Evolutionary conservation across 176 grass and related monocot species (phyloP), one percentile per base, ranked within the genome.

Genomic region (Paspalum vaginatum): DNA sequence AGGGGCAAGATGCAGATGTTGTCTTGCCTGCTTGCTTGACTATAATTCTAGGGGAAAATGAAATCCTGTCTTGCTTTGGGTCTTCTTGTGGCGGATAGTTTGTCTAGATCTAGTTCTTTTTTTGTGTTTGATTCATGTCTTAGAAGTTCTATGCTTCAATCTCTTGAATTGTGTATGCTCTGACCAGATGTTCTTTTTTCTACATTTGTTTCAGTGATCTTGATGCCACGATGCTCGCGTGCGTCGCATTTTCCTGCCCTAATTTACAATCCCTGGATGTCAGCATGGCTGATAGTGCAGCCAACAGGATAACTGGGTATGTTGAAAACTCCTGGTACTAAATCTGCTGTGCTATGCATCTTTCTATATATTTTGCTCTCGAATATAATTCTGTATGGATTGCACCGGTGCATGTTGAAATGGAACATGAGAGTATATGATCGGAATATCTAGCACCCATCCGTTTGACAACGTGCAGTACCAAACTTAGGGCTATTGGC

Each of bases 271-370:
- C 72, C 42, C 84, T 99, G 59, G 88, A 93, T 74, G 88, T 99
- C 62, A 86, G 56, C 79, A 81, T 95, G 59, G 79, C 60, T 46
- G 76, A 82, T 58, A 77, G 32, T 50, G 74, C 79, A 67, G 82
- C 85, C 70, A 99, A 99, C 85, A 71, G 86, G 58, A 95, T 95
- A 72, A 84, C 86, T n/a, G 96, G 96, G 96, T 93, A 95, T 48
- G 83, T 43, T 40, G 38, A 80, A 83, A 7, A 20, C 50, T 58
- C 54, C 40, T 46, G 48, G 2, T 16, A 24, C 32, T 40, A 64
- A 76, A 2, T 38, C 16, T 24, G 22, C 55, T 9, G 11, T 44
- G 18, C 18, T 7, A 40, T 72, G 12, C 16, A 64, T 66, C 18
- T 20, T 63, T 46, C 13, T 53, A 43, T 84, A 40, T 14, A 5